Conservation (phyloP, 2,329 filamentous ascomycete species). For the Emmonsiellopsis sp. region DNA sequence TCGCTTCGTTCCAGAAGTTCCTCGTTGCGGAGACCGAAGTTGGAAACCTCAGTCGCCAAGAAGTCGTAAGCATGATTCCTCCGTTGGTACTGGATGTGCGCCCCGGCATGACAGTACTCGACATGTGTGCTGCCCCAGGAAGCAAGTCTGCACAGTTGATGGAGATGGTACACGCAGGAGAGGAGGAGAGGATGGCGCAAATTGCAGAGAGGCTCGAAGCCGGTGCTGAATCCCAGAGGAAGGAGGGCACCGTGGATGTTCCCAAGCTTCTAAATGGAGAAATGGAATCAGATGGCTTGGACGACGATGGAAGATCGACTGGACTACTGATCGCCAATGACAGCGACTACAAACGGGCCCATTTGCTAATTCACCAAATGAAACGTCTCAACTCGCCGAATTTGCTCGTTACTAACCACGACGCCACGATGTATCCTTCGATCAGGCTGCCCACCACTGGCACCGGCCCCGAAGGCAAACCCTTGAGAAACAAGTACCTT, state of each 20-base stretch:
- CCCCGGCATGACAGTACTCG: conserved; percentile 85
- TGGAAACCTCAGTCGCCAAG: conserved; percentile 94
- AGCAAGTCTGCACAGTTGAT: conserved; percentile 95
- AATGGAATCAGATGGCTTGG: conserved; percentile 46
- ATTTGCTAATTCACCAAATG: conserved; percentile 96
- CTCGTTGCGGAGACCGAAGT: conserved; percentile 94
- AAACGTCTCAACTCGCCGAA: conserved; percentile 96
- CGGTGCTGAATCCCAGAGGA: conserved; percentile 32
- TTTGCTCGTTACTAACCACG: conserved; percentile 93
- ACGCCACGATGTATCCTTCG: conserved; percentile 89
- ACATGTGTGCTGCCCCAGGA: conserved; percentile 92
- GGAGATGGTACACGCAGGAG: conserved; percentile 86
- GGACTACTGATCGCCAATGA: conserved; percentile 93
- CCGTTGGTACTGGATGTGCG: conserved; percentile 84
- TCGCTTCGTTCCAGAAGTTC: conserved; percentile 94
- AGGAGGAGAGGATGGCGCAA: conserved; percentile 75
- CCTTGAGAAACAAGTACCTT: conserved; percentile 59
- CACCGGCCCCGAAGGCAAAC: conserved; percentile 41
- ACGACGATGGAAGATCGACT: conserved; percentile 78
- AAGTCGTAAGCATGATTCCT: conserved; percentile 98
- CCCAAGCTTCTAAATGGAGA: conserved; percentile 23
- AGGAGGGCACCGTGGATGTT: conserved; percentile 18
- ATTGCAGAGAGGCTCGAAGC: conserved; percentile 56
- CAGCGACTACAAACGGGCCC: conserved; percentile 88
- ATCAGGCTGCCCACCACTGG: conserved; percentile 66